phyloP scores from a whole-genome alignment of 2,329 filamentous ascomycete species.

The Pseudocercospora vitis region DNA sequence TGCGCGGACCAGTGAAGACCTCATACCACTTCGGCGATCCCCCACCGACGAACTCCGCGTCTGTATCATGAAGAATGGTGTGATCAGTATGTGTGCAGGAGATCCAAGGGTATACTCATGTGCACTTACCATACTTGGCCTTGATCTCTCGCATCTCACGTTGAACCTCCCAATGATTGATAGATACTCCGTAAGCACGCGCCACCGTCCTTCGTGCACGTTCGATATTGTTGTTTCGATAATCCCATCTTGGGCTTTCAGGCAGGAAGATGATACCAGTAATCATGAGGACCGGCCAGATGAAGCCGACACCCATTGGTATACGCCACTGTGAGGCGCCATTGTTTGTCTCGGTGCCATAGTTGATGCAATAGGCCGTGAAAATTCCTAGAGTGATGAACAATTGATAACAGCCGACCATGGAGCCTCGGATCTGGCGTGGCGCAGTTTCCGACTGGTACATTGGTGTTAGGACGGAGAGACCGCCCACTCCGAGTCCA shows the following conservation, averaged over 20 bases:
- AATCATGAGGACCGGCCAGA: conserved; percentile 57
- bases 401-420: conserved; percentile 66
- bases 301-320: conserved; percentile 60
- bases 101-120: no score
- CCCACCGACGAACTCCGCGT: conserved; percentile 51
- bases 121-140: conserved; percentile 55
- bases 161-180: conserved; percentile 56
- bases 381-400: conserved; percentile 69
- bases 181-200: conserved; percentile 55
- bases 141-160: conserved; percentile 58
- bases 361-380: conserved; percentile 54
- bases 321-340: conserved; percentile 62
- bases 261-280: conserved; percentile 56
- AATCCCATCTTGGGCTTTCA: conserved; percentile 60
- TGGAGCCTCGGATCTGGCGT: conserved; percentile 62
- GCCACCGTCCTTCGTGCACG: conserved; percentile 54
- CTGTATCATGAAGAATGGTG: no score
- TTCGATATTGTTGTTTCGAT: conserved; percentile 56
- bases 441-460: conserved; percentile 68
- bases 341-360: conserved; percentile 54
- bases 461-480: conserved; percentile 66
- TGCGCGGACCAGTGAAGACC: conserved; percentile 65
- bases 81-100: no score
- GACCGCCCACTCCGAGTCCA: conserved; percentile 63
- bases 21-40: conserved; percentile 63